These are phyloP conservation scores for Monosporascus sp. DNA, from an alignment of 2,329 filamentous ascomycete genomes.

Conservation along the genomic window DNA sequence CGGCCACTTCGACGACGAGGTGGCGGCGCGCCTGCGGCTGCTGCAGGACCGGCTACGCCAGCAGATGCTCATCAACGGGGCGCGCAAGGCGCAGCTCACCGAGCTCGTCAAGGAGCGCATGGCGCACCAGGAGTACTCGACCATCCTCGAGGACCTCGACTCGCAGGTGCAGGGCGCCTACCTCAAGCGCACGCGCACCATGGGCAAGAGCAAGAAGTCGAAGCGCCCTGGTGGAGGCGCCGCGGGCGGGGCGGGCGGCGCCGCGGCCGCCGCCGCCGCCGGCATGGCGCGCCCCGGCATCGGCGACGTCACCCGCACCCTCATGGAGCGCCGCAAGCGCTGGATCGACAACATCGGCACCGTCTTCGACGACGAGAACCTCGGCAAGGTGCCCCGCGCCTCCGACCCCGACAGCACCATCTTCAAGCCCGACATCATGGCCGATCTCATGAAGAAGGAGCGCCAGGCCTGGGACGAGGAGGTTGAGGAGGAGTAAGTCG, in stretches of 20 bases:
- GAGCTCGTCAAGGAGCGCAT: constrained; percentile 89
- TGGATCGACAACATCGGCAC: constrained; percentile 91
- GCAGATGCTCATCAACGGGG: constrained; percentile 82
- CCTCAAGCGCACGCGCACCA: constrained; percentile 87
- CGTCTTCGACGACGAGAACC: constrained; percentile 79
- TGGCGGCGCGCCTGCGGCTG: constrained; percentile 80
- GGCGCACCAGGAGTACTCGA: constrained; percentile 94
- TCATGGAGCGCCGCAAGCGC: constrained; percentile 85
- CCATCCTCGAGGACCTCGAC: constrained; percentile 94
- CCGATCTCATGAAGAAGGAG: constrained; percentile 66
- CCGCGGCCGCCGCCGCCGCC: constrained; percentile 50
- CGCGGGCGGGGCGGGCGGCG: constrained; percentile 60
- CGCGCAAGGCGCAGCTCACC: constrained; percentile 78
- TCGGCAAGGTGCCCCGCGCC: constrained; percentile 63
- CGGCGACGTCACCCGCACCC: constrained; percentile 80
- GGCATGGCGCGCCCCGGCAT: constrained; percentile 72
- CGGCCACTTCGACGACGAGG: constrained; percentile 87
- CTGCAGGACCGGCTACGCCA: constrained; percentile 79
- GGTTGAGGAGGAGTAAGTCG: constrained; percentile 56
- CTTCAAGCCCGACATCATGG: constrained; percentile 71
- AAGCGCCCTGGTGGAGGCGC: constrained; percentile 68
- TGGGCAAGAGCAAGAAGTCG: constrained; percentile 91
- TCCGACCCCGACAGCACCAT: constrained; percentile 63
- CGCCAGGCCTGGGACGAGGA: constrained; percentile 79
- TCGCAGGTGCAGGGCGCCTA: constrained; percentile 92